These are phyloP conservation scores for Alternaria gaisen DNA, from an alignment of 2,329 filamentous ascomycete species.

Conservation along the genomic window DNA sequence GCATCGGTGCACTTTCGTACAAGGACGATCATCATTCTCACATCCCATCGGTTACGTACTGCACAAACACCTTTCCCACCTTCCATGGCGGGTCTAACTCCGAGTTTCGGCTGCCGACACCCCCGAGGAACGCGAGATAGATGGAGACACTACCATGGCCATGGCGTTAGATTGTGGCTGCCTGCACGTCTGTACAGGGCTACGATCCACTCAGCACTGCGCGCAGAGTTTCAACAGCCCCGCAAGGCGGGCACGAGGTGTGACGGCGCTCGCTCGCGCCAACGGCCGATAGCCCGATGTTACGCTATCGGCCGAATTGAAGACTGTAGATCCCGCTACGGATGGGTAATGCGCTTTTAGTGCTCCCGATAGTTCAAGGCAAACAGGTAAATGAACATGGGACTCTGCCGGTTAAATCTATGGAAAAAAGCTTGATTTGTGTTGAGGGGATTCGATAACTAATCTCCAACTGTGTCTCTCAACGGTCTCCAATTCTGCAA, in stretches of 20 bases:
- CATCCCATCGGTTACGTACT: constrained; percentile 2
- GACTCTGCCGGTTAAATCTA: neutral
- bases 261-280: neutral
- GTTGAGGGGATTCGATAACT: neutral
- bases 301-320: neutral
- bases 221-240: neutral
- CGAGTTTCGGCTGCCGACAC: neutral
- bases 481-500: too few species aligned
- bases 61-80: neutral
- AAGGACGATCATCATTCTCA: neutral
- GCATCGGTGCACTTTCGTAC: neutral
- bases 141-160: neutral
- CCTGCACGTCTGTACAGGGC: neutral
- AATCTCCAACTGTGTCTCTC: neutral
- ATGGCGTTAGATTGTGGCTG: neutral
- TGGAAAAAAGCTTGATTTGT: neutral
- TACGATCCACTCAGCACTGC: constrained; percentile 1
- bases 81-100: neutral
- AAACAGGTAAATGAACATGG: neutral
- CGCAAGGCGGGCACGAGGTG: neutral
- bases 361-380: neutral
- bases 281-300: constrained; percentile 10
- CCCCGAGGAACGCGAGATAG: neutral
- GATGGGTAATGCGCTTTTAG: neutral
- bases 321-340: neutral